Percentiles rank a stretch among this genome's conserved stretches.
Conservation (phyloP, 2,329 filamentous ascomycete species). For the Samsoniella hepiali region DNA sequence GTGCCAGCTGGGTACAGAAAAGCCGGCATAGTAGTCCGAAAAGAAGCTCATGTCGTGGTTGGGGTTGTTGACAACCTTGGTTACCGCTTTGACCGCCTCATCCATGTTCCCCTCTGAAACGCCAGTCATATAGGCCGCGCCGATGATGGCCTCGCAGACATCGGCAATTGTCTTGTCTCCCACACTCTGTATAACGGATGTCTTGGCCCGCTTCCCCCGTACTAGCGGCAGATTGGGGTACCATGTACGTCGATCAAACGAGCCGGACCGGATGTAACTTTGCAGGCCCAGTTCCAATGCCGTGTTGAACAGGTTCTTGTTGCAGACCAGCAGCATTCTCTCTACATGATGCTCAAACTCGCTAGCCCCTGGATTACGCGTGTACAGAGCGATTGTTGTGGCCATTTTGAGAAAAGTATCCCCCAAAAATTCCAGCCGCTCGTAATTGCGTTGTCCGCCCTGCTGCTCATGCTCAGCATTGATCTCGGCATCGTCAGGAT, state of each 20-base stretch:
- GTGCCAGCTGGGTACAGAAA: slow-evolving; percentile 71
- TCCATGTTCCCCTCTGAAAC: slow-evolving; percentile 44
- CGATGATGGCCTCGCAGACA: slow-evolving; percentile 91
- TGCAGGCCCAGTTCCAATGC: slow-evolving; percentile 64
- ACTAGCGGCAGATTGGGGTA: slow-evolving; percentile 78
- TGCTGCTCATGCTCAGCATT: slow-evolving; percentile 78
- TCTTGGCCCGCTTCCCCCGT: slow-evolving; percentile 62
- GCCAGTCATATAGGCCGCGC: slow-evolving; percentile 66
- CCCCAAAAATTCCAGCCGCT: slow-evolving; percentile 88
- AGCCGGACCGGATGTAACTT: slow-evolving; percentile 76
- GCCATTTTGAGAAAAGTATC: slow-evolving; percentile 96
- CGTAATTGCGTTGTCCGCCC: slow-evolving; percentile 79
- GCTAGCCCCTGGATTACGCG: slow-evolving; percentile 69
- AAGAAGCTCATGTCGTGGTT: slow-evolving; percentile 69
- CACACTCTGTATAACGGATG: slow-evolving; percentile 57
- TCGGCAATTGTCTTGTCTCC: slow-evolving; percentile 91
- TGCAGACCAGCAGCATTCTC: slow-evolving; percentile 88
- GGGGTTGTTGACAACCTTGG: slow-evolving; percentile 63
- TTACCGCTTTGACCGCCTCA: slow-evolving; percentile 61
- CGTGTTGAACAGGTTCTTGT: slow-evolving; percentile 79
- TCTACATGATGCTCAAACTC: slow-evolving; percentile 88
- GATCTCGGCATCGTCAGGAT: slow-evolving; percentile 68
- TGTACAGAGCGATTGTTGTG: slow-evolving; percentile 83
- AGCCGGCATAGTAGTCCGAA: slow-evolving; percentile 68
- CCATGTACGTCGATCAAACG: slow-evolving; percentile 81